A percentile compares a stretch with the other conserved stretches of the same genome.
phyloP scores from a whole-genome alignment of 192 early-diverging fungal genomes.

The Coemansia sp. region DNA sequence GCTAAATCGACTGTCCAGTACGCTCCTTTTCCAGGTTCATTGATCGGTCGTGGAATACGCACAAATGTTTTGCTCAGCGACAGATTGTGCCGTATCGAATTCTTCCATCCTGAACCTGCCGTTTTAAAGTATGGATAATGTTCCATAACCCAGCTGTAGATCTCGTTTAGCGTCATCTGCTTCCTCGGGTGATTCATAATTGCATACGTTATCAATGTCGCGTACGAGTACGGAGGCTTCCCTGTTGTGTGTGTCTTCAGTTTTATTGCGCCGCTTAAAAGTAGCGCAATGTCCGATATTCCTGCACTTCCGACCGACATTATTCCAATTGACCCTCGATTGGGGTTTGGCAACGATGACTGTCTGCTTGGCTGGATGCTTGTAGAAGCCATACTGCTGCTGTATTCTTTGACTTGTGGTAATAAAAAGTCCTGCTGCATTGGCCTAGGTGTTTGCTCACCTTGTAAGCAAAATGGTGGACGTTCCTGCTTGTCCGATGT shows the following conservation, averaged over 20 bases:
- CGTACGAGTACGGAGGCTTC: slow-evolving; percentile 85
- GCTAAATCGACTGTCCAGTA: slow-evolving; percentile 77
- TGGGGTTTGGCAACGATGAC: slow-evolving; percentile 18
- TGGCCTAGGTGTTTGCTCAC: background rate
- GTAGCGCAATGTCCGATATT: slow-evolving; percentile 42
- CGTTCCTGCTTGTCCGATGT: background rate
- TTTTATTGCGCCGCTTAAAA: slow-evolving; percentile 47
- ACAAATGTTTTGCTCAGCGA: slow-evolving; percentile 82
- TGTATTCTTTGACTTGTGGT: background rate
- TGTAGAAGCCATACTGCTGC: background rate
- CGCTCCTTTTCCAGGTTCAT: slow-evolving; percentile 84
- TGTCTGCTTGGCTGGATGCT: background rate
- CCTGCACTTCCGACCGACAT: slow-evolving; percentile 14
- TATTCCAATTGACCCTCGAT: background rate
- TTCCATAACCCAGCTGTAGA: slow-evolving; percentile 79
- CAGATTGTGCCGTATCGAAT: slow-evolving; percentile 89
- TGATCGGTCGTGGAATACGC: slow-evolving; percentile 73
- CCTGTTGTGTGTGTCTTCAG: slow-evolving; percentile 41
- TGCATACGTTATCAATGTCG: slow-evolving; percentile 78
- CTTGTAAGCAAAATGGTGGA: background rate
- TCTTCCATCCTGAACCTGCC: slow-evolving; percentile 75
- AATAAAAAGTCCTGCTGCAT: background rate
- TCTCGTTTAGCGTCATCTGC: slow-evolving; percentile 79
- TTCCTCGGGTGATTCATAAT: slow-evolving; percentile 66
- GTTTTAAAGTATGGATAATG: slow-evolving; percentile 77